Conservation (phyloP, 345 rosid genomes). For the Bruguiera gymnorhiza region DNA sequence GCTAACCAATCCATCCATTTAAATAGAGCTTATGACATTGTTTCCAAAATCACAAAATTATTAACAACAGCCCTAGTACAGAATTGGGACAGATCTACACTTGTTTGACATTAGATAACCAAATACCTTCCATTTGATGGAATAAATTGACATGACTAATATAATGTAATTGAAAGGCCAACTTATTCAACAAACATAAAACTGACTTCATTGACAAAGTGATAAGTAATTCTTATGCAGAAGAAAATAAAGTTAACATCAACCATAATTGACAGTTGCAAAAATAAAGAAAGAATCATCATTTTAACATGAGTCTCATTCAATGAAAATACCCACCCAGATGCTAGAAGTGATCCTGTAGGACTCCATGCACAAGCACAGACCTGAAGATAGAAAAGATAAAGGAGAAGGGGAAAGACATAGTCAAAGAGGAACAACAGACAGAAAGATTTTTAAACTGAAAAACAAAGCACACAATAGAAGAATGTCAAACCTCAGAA, state of each 20-base stretch:
- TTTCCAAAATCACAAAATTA: not conserved
- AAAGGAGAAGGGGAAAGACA: not conserved
- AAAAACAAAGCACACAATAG: not conserved
- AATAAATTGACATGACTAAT: too few species aligned
- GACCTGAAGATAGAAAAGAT: slow-evolving; percentile 47
- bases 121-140: not conserved
- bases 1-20: not conserved
- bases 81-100: not conserved
- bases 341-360: slow-evolving; percentile 95
- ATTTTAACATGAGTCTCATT: slow-evolving; percentile 8
- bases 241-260: not conserved
- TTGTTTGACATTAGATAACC: not conserved
- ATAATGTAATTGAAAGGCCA: too few species aligned
- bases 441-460: not conserved
- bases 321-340: slow-evolving; percentile 64
- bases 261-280: not conserved
- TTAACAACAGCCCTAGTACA: not conserved
- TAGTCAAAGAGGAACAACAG: not conserved
- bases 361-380: slow-evolving; percentile 99
- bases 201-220: too few species aligned
- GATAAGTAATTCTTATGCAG: not conserved
- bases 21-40: not conserved
- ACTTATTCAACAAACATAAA: too few species aligned
- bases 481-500: slow-evolving; percentile 63
- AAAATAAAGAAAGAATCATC: not conserved